phyloP scores from a whole-genome alignment of 192 early-diverging fungal species.

The Mortierella alpina region DNA sequence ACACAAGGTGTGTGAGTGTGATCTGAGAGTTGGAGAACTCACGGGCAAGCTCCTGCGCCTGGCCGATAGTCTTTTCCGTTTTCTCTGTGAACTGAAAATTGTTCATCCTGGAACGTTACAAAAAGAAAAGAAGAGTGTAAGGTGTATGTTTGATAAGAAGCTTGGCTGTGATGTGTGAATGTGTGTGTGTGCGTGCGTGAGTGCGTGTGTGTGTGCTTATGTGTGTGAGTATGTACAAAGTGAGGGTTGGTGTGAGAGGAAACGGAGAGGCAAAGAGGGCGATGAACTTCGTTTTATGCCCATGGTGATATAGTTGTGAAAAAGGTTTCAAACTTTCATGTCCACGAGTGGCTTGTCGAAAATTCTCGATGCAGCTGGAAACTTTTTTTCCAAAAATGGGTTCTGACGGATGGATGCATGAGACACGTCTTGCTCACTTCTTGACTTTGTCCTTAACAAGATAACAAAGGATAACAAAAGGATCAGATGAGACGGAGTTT shows the following conservation, averaged over 20 bases:
- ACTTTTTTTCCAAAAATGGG: no score
- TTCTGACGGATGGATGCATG: no score
- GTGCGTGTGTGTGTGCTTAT: constrained; percentile 3
- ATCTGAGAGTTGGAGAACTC: constrained; percentile 83
- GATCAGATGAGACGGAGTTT: no score
- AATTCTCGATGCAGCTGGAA: no score
- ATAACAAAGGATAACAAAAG: no score
- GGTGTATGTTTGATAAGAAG: neutral
- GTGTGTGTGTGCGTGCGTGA: neutral
- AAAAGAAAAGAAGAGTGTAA: neutral
- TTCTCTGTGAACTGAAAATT: constrained; percentile 89
- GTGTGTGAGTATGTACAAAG: neutral
- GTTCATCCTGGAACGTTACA: constrained; percentile 52
- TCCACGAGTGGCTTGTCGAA: constrained; percentile 25
- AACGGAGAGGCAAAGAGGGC: neutral
- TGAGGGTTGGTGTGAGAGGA: neutral
- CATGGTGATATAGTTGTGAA: neutral
- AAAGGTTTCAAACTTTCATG: no score
- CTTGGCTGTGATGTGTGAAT: neutral
- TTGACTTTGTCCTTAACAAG: no score
- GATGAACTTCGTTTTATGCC: neutral
- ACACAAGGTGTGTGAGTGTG: constrained; percentile 84
- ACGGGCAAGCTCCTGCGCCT: constrained; percentile 73
- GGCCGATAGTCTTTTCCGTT: constrained; percentile 73
- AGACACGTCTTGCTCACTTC: no score